phyloP scores from a whole-genome alignment of 2,329 filamentous ascomycete genomes.

The Orbilia ellipsospora region DNA sequence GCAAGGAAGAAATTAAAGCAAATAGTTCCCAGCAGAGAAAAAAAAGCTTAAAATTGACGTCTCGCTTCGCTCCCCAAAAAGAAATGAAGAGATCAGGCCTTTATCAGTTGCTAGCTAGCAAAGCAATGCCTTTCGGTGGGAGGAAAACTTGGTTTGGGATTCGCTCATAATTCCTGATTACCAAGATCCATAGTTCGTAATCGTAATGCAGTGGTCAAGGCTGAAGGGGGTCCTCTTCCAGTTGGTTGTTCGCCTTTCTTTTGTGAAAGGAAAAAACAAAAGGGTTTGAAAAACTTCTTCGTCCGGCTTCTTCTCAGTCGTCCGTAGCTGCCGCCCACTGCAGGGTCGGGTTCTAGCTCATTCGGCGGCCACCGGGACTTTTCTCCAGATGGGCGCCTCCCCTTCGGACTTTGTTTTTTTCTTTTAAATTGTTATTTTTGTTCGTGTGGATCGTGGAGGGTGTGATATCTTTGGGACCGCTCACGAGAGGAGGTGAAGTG shows the following conservation, averaged over 20 bases:
- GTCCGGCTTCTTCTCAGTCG: constrained; percentile 46
- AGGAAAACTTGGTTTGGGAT: constrained; percentile 48
- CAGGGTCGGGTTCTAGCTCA: constrained; percentile 49
- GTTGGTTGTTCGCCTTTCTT: constrained; percentile 23
- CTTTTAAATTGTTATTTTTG: constrained; percentile 25
- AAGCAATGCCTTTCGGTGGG: constrained; percentile 35
- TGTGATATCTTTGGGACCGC: constrained; percentile 56
- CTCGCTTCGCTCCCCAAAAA: constrained; percentile 49
- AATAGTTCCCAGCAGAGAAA: constrained; percentile 42
- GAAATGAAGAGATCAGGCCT: constrained; percentile 20
- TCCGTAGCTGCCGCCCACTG: constrained; percentile 31
- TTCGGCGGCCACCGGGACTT: constrained; percentile 50
- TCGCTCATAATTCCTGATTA: constrained; percentile 42
- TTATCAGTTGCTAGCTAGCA: constrained; percentile 42
- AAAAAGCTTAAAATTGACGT: constrained; percentile 56
- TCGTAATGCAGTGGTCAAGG: constrained; percentile 4
- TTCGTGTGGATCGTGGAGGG: constrained; percentile 28
- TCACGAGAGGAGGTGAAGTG: constrained; percentile 52
- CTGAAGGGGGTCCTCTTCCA: constrained; percentile 31
- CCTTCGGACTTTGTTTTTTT: constrained; percentile 31
- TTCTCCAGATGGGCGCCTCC: constrained; percentile 43
- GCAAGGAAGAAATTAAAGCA: constrained; percentile 48
- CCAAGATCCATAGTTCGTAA: constrained; percentile 8
- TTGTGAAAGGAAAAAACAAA: constrained; percentile 17
- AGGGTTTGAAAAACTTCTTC: constrained; percentile 26